Evolutionary conservation across 371 early-diverging fungal species (phyloP).

Genomic region (Rhizopus arrhizus): DNA sequence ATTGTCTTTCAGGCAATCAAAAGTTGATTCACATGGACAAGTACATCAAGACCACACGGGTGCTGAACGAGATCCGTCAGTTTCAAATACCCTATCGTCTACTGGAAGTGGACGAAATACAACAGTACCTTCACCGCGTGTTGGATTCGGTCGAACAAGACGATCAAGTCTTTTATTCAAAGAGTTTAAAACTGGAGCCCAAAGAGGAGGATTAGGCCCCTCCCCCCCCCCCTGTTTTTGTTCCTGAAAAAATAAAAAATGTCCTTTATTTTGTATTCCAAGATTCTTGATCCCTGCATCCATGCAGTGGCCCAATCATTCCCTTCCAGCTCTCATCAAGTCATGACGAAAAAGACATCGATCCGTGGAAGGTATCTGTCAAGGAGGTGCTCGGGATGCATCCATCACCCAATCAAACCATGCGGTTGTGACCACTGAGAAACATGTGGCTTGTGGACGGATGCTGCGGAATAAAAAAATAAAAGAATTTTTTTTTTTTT

Average conservation of each 20-base stretch:
- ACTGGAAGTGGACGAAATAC: constrained; percentile 60
- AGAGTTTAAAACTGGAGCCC: constrained; percentile 47
- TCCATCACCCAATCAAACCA: constrained; percentile 8
- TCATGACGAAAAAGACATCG: too few relatives aligned
- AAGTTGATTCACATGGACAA: constrained; percentile 84
- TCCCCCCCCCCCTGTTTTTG: not conserved
- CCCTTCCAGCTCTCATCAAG: too few relatives aligned
- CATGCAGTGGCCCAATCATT: too few relatives aligned
- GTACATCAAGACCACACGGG: constrained; percentile 62
- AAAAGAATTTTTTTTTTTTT: not conserved
- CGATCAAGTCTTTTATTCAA: constrained; percentile 44
- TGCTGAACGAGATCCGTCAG: constrained; percentile 76
- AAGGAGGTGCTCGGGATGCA: too few relatives aligned
- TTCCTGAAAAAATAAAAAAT: too few relatives aligned
- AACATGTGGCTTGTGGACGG: constrained; percentile 7
- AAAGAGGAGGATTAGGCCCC: constrained; percentile 35
- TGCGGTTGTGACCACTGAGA: constrained; percentile 10
- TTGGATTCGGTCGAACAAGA: constrained; percentile 45
- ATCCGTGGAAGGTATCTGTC: too few relatives aligned
- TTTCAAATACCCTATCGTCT: constrained; percentile 78
- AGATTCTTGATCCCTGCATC: too few relatives aligned
- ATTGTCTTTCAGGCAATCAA: constrained; percentile 36
- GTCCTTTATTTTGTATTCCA: too few relatives aligned
- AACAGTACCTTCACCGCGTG: constrained; percentile 34
- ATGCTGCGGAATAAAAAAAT: constrained; percentile 11